phyloP scores from a whole-genome alignment of 75 land plant species.

The Pinus taeda region DNA sequence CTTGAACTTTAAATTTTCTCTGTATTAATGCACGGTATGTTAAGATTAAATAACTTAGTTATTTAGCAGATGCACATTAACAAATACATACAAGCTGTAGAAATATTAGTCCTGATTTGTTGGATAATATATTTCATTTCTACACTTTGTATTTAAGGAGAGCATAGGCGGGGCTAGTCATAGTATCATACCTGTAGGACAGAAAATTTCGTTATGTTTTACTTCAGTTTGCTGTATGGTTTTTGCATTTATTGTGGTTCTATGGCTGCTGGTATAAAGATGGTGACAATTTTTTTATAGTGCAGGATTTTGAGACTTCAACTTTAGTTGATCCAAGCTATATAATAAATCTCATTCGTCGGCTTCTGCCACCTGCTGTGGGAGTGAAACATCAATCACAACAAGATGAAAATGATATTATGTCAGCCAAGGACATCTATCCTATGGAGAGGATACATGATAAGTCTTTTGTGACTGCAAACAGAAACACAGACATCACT shows the following conservation, averaged over 20 bases:
- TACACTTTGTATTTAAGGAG: background rate
- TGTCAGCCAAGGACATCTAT: background rate
- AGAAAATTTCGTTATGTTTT: slow-evolving; percentile 3
- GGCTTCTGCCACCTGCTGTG: slow-evolving; percentile 53
- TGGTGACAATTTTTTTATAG: background rate
- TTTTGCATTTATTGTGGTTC: background rate
- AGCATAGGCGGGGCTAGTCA: background rate
- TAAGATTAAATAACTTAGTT: no score
- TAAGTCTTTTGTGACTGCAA: background rate
- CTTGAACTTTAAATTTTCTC: no score
- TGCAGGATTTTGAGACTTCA: slow-evolving; percentile 26
- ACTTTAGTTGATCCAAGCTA: slow-evolving; percentile 89
- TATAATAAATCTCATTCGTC: slow-evolving; percentile 79
- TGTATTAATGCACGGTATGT: no score
- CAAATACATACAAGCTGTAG: background rate
- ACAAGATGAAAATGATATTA: background rate
- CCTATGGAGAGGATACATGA: background rate
- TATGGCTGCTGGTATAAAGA: background rate
- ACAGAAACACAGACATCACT: background rate
- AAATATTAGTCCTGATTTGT: background rate
- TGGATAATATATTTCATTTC: background rate
- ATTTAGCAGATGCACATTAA: no score
- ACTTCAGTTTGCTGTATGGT: background rate
- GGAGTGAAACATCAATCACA: background rate
- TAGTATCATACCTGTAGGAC: background rate